Evolutionary conservation across 1,284 basidiomycete species (phyloP).

Genomic region (Ustilago lituana): DNA sequence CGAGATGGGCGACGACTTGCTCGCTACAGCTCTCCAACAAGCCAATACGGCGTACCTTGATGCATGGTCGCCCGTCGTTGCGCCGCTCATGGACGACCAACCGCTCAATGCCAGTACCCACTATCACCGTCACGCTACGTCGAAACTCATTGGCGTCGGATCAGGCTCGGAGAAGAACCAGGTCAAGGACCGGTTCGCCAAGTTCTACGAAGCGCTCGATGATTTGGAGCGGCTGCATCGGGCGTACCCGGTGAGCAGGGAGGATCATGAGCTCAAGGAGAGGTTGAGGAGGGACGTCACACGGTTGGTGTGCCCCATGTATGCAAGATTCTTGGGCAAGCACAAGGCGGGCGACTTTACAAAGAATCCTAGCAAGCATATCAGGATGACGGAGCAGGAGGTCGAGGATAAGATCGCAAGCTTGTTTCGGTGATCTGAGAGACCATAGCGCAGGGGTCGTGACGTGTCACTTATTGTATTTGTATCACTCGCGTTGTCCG

Average conservation of each 20-base stretch:
- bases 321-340: constrained; percentile 52
- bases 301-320: constrained; percentile 54
- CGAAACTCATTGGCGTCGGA: constrained; percentile 56
- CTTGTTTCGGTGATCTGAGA: constrained; percentile 38
- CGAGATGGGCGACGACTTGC: constrained; percentile 53
- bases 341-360: constrained; percentile 55
- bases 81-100: constrained; percentile 60
- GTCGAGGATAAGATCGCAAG: constrained; percentile 52
- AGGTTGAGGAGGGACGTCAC: constrained; percentile 49
- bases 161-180: constrained; percentile 54
- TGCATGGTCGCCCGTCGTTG: constrained; percentile 58
- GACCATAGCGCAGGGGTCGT: too few species aligned
- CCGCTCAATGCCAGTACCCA: constrained; percentile 26
- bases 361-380: constrained; percentile 60
- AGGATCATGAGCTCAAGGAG: constrained; percentile 53
- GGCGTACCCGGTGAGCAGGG: constrained; percentile 57
- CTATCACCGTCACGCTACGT: constrained; percentile 46
- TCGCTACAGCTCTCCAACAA: constrained; percentile 45
- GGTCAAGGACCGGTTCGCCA: constrained; percentile 62
- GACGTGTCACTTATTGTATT: constrained; percentile 19
- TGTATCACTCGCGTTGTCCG: constrained; percentile 4
- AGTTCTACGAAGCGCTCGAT: constrained; percentile 60
- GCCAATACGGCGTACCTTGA: constrained; percentile 60
- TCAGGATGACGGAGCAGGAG: constrained; percentile 55
- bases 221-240: constrained; percentile 58